Evolutionary conservation across 371 early-diverging fungal genomes (phyloP).

Genomic region (Syncephalastrum monosporum): DNA sequence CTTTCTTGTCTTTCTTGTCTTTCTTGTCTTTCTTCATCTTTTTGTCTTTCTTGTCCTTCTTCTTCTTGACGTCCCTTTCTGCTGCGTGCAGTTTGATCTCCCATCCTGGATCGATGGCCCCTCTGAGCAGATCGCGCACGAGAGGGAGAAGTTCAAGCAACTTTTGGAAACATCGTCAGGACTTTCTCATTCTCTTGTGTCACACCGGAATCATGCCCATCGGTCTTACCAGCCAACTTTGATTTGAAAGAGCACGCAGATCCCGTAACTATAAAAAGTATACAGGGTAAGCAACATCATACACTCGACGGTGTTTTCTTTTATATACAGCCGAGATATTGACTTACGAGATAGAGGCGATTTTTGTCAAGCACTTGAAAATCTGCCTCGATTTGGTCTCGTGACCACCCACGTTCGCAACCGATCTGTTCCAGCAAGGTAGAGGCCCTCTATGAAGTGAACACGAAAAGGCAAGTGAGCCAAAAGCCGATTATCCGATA

Average conservation of each 20-base stretch:
- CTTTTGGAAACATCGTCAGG: slow-evolving; percentile 19
- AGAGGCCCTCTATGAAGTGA: slow-evolving; percentile 47
- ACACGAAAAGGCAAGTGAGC: too few relatives aligned
- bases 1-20: slow-evolving; percentile 26
- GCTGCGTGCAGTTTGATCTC: not conserved
- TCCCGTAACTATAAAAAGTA: slow-evolving; percentile 43
- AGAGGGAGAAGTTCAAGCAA: slow-evolving; percentile 47
- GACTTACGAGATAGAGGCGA: slow-evolving; percentile 51
- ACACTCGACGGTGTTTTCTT: too few relatives aligned
- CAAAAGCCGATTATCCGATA: too few relatives aligned
- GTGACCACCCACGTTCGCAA: slow-evolving; percentile 59
- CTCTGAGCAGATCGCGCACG: slow-evolving; percentile 49
- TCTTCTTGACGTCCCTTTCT: slow-evolving; percentile 17
- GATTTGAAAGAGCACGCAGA: slow-evolving; percentile 54
- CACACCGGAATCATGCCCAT: not conserved
- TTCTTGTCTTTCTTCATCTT: slow-evolving; percentile 25
- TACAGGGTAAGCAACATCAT: too few relatives aligned
- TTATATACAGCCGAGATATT: too few relatives aligned
- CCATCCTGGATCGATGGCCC: slow-evolving; percentile 25
- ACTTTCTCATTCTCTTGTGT: not conserved
- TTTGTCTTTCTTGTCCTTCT: slow-evolving; percentile 28
- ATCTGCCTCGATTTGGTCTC: slow-evolving; percentile 54
- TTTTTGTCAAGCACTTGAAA: slow-evolving; percentile 51
- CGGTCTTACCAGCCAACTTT: slow-evolving; percentile 61
- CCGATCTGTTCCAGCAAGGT: slow-evolving; percentile 64